A percentile compares a stretch with the other conserved stretches of the same genome.
Evolutionary conservation across 805 yeast genomes (phyloP).

Genomic region (Jamesozyma gamospora): DNA sequence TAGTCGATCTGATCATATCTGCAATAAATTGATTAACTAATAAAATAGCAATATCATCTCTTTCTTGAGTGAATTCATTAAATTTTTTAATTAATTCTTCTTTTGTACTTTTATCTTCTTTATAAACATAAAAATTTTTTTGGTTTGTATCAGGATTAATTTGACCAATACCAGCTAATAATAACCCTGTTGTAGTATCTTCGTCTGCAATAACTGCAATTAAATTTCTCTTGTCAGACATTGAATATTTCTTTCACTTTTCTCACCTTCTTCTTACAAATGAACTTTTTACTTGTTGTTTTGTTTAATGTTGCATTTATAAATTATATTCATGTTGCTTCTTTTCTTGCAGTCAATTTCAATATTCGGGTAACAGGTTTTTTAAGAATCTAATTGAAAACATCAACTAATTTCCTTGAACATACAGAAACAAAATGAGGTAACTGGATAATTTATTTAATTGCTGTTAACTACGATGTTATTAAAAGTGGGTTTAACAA

Average conservation of each 20-base stretch:
- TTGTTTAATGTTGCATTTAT: background rate
- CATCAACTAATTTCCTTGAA: too few species aligned
- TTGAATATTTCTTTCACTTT: background rate
- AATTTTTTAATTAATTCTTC: conserved; percentile 71
- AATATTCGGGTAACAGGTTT: too few species aligned
- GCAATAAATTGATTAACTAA: conserved; percentile 93
- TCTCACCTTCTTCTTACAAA: too few species aligned
- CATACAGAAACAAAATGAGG: too few species aligned
- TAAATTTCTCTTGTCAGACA: conserved; percentile 54
- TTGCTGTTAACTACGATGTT: too few species aligned
- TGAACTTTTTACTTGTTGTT: too few species aligned
- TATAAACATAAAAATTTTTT: conserved; percentile 72
- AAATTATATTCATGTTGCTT: background rate
- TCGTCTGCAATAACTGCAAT: conserved; percentile 96
- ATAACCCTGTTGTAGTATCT: conserved; percentile 91
- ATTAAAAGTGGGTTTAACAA: too few species aligned
- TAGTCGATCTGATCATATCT: conserved; percentile 71
- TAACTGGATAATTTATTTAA: too few species aligned
- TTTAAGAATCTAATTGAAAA: too few species aligned
- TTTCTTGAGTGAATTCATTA: conserved; percentile 55
- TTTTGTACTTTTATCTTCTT: conserved; percentile 66
- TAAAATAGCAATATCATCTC: conserved; percentile 88
- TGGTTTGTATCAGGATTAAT: conserved; percentile 40
- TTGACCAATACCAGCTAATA: conserved; percentile 93
- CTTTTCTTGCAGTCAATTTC: background rate